Evolutionary conservation across 441 rosid genomes (phyloP).

Genomic region (Geranium incanum): DNA sequence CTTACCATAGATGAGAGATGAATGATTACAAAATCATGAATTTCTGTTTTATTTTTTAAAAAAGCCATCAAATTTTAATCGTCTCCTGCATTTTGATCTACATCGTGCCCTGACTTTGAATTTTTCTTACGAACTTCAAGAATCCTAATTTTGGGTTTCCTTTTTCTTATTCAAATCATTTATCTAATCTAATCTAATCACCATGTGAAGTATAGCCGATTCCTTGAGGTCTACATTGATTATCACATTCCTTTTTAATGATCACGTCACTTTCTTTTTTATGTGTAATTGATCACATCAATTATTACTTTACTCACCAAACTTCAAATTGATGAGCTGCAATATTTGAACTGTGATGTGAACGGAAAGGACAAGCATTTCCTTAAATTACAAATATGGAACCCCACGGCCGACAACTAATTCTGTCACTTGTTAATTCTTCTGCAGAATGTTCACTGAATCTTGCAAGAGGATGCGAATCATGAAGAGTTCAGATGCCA

Average conservation of each 20-base stretch:
- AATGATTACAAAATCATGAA: too few species aligned
- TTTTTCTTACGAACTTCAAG: too few species aligned
- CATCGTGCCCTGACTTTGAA: too few species aligned
- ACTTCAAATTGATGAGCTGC: not conserved
- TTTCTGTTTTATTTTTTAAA: too few species aligned
- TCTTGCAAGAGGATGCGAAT: conserved; percentile 46
- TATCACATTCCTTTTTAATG: not conserved
- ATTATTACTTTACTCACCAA: not conserved
- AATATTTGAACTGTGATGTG: not conserved
- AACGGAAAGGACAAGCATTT: not conserved
- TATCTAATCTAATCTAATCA: not conserved
- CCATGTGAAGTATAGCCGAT: too few species aligned
- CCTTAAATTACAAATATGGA: not conserved
- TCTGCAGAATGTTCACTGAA: conserved; percentile 41
- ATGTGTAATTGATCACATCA: not conserved
- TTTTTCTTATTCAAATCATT: not conserved
- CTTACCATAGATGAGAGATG: too few species aligned
- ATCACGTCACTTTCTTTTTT: too few species aligned
- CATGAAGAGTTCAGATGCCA: conserved; percentile 61
- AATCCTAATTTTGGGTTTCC: not conserved
- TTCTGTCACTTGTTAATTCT: not conserved
- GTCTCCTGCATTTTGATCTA: too few species aligned
- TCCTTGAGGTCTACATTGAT: not conserved
- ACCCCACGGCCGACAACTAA: not conserved
- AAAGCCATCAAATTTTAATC: too few species aligned